A percentile compares a stretch with the other conserved stretches of the same genome.
phyloP scores from a whole-genome alignment of 495 filamentous ascomycete species.

The Apiosordaria backusii region DNA sequence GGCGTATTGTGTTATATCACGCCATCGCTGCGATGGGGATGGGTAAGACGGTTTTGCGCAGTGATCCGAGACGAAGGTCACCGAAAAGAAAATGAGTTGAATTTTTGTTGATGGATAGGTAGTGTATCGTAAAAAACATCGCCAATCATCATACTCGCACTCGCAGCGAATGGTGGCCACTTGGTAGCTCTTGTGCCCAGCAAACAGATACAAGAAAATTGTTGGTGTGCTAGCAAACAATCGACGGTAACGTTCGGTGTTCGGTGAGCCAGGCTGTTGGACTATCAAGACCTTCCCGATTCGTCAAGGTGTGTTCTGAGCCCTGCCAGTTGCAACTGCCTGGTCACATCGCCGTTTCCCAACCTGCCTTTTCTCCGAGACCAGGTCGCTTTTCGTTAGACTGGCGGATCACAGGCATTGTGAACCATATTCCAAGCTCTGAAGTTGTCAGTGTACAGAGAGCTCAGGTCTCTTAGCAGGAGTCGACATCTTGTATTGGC shows the following conservation, averaged over 20 bases:
- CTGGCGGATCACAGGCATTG: neutral
- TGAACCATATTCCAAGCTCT: neutral
- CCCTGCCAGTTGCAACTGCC: too few relatives aligned
- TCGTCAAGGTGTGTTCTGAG: neutral
- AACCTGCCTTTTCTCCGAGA: neutral
- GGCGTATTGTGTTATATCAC: slow-evolving; percentile 20
- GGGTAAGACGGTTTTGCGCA: neutral
- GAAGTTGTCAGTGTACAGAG: neutral
- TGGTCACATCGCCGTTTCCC: neutral
- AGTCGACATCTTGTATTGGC: neutral
- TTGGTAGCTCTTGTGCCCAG: neutral
- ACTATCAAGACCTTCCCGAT: neutral
- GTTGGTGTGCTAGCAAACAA: neutral
- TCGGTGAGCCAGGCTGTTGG: neutral
- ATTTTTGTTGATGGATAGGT: neutral
- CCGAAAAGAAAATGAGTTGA: neutral
- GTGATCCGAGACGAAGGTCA: neutral
- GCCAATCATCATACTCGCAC: neutral
- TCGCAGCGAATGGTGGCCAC: neutral
- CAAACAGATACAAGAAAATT: neutral
- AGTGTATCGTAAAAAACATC: neutral
- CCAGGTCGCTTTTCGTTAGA: neutral
- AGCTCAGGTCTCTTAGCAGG: neutral
- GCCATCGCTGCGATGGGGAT: slow-evolving; percentile 3
- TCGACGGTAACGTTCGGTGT: neutral